Evolutionary conservation across 2,329 filamentous ascomycete genomes (phyloP).

Genomic region (Harringtonia aguacate): DNA sequence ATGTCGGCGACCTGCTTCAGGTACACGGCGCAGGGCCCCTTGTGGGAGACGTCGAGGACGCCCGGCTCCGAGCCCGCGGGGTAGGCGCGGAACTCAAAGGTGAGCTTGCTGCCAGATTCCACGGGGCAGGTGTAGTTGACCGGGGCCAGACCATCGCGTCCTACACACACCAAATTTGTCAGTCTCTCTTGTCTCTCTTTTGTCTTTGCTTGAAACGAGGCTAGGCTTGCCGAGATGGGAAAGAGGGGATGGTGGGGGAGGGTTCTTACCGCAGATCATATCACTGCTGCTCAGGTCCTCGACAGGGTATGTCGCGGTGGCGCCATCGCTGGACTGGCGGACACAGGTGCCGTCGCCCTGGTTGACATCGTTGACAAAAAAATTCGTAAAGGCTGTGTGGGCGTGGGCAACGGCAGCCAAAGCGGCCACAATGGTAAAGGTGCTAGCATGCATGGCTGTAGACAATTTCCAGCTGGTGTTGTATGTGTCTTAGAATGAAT

Average conservation of each 20-base stretch:
- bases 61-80: conserved; percentile 43
- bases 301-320: conserved; percentile 46
- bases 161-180: conserved; percentile 19
- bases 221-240: no score
- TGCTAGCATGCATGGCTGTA: no score
- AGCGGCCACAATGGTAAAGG: conserved; percentile 19
- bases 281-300: conserved; percentile 43
- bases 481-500: no score
- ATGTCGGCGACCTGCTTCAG: conserved; percentile 57
- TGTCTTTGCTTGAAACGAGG: no score
- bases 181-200: neutral
- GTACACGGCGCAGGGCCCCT: conserved; percentile 64
- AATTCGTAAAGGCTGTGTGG: conserved; percentile 54
- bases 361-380: conserved; percentile 49
- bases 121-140: conserved; percentile 39
- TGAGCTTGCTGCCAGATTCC: conserved; percentile 42
- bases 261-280: conserved; percentile 58
- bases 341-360: conserved; percentile 65
- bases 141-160: conserved; percentile 29
- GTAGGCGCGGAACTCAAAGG: conserved; percentile 56
- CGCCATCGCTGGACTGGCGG: conserved; percentile 47
- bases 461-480: no score
- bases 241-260: no score
- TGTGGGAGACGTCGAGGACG: conserved; percentile 48
- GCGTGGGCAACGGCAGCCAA: conserved; percentile 30